phyloP scores from a whole-genome alignment of 805 yeast genomes.

The Helenozyma baotianmanensis region DNA sequence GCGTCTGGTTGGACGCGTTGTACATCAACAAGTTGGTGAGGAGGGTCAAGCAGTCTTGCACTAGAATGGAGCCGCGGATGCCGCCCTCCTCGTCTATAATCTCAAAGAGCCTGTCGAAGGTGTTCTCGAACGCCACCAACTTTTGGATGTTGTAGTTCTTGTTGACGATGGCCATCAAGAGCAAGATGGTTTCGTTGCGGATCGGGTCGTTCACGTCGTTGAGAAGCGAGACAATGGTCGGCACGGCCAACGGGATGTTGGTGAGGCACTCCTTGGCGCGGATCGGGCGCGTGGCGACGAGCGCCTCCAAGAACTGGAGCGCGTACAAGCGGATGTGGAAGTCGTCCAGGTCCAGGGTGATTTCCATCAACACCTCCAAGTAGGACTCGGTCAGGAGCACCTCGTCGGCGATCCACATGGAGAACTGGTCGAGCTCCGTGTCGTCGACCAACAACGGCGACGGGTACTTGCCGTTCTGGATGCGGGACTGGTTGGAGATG shows the following conservation, averaged over 20 bases:
- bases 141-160: slow-evolving; percentile 85
- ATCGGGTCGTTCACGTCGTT: slow-evolving; percentile 64
- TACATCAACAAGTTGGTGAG: slow-evolving; percentile 68
- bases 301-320: slow-evolving; percentile 77
- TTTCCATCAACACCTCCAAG: slow-evolving; percentile 29
- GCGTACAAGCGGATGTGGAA: slow-evolving; percentile 79
- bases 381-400: slow-evolving; percentile 53
- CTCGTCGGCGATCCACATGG: slow-evolving; percentile 94
- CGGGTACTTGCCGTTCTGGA: slow-evolving; percentile 74
- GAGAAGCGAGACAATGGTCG: slow-evolving; percentile 60
- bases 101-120: slow-evolving; percentile 76
- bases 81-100: slow-evolving; percentile 88
- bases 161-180: slow-evolving; percentile 78
- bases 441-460: slow-evolving; percentile 61
- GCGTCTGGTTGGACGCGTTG: slow-evolving; percentile 85
- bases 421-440: slow-evolving; percentile 70
- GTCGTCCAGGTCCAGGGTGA: slow-evolving; percentile 50
- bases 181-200: slow-evolving; percentile 78
- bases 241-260: slow-evolving; percentile 71
- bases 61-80: slow-evolving; percentile 80
- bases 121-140: slow-evolving; percentile 89
- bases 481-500: slow-evolving; percentile 70
- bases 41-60: slow-evolving; percentile 81
- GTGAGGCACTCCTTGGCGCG: slow-evolving; percentile 72
- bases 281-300: slow-evolving; percentile 69